Percentiles rank a stretch among this genome's conserved stretches.
Conservation (phyloP, 257 asterid genomes). For the Eustoma russellianum region DNA sequence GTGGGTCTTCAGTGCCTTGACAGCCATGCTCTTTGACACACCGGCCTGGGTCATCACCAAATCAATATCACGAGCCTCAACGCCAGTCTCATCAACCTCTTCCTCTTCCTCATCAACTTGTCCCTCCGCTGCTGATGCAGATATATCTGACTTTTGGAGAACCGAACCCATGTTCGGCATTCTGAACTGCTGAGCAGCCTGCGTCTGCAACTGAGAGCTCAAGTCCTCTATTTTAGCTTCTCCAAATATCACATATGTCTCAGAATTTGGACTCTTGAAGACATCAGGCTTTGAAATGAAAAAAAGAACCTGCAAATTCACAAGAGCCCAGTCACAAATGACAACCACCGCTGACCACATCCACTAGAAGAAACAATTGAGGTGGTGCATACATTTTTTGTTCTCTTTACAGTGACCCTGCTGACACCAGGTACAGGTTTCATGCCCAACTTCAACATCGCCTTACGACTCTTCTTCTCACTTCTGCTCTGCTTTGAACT, state of each 20-base stretch:
- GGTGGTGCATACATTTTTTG: constrained; percentile 47
- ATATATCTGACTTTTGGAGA: constrained; percentile 47
- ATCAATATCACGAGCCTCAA: constrained; percentile 71
- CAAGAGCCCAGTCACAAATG: neutral
- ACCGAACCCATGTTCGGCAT: constrained; percentile 66
- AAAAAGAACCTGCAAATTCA: constrained; percentile 48
- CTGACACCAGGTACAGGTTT: constrained; percentile 75
- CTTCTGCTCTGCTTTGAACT: constrained; percentile 89
- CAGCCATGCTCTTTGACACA: constrained; percentile 66
- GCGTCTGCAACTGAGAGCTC: constrained; percentile 95
- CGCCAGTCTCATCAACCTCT: constrained; percentile 62
- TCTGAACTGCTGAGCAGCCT: constrained; percentile 88
- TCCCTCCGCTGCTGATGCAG: constrained; percentile 21
- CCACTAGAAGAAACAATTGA: neutral
- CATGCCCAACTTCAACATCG: constrained; percentile 94
- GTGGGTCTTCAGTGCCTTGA: constrained; percentile 71
- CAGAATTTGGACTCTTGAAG: constrained; percentile 84
- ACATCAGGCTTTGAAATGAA: constrained; percentile 88
- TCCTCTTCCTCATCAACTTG: constrained; percentile 64
- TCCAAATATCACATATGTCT: constrained; percentile 77
- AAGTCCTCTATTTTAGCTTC: constrained; percentile 89
- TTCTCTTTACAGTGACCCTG: constrained; percentile 77
- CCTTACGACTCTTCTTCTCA: constrained; percentile 95
- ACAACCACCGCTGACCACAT: neutral
- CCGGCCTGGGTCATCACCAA: constrained; percentile 94